Evolutionary conservation across 192 early-diverging fungal genomes (phyloP).

Genomic region (Coemansia sp.): DNA sequence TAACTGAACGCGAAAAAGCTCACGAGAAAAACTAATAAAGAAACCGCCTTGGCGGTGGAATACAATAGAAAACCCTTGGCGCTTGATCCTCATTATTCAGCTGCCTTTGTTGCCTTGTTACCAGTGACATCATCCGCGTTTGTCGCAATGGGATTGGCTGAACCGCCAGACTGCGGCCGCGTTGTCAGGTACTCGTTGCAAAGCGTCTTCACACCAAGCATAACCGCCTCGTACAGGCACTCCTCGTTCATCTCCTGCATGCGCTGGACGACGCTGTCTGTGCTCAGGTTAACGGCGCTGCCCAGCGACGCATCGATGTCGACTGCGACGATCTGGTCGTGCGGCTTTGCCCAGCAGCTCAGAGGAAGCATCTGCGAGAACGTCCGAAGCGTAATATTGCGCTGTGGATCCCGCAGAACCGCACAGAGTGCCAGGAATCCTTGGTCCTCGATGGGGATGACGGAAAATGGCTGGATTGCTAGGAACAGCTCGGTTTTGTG

Average conservation of each 20-base stretch:
- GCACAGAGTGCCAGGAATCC: constrained; percentile 42
- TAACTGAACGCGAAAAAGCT: too few species aligned
- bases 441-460: constrained; percentile 53
- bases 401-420: constrained; percentile 43
- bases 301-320: constrained; percentile 50
- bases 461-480: constrained; percentile 51
- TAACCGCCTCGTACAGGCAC: constrained; percentile 51
- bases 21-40: too few species aligned
- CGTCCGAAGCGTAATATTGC: constrained; percentile 41
- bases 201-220: constrained; percentile 52
- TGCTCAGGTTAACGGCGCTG: constrained; percentile 34
- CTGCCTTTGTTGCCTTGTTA: neutral
- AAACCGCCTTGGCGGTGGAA: too few species aligned
- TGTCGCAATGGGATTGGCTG: neutral
- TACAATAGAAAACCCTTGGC: too few species aligned
- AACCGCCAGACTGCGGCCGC: constrained; percentile 8
- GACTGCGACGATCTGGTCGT: constrained; percentile 52
- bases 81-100: neutral
- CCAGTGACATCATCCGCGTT: neutral
- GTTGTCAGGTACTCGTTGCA: constrained; percentile 53
- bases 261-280: constrained; percentile 44
- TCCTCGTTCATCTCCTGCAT: constrained; percentile 54
- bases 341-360: constrained; percentile 51
- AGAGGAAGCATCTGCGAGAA: constrained; percentile 58
- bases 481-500: constrained; percentile 48